A percentile compares a stretch with the other conserved stretches of the same genome.
Evolutionary conservation across 805 yeast species (phyloP).

Genomic region (Monosporozyma servazzii): DNA sequence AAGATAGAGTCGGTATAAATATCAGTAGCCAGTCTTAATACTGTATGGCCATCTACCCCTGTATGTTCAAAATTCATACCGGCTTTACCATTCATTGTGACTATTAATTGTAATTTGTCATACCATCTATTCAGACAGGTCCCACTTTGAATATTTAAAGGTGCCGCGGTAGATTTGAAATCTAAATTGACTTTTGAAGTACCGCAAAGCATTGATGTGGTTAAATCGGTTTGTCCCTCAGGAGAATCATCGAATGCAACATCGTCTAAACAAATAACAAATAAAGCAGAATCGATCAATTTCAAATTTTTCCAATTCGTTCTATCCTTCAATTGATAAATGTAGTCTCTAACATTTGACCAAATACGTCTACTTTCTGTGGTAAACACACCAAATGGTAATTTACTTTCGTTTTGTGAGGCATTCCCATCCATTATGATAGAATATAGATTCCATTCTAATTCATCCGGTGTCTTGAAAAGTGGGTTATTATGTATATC

Average conservation of each 20-base stretch:
- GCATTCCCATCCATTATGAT: constrained; percentile 61
- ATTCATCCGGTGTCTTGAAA: constrained; percentile 57
- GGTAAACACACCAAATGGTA: constrained; percentile 78
- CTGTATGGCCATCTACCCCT: constrained; percentile 94
- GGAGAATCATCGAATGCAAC: constrained; percentile 32
- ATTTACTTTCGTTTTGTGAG: neutral
- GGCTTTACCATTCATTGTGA: constrained; percentile 82
- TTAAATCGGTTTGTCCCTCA: constrained; percentile 51
- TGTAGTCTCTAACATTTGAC: constrained; percentile 61
- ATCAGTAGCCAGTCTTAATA: constrained; percentile 76
- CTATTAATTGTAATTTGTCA: constrained; percentile 80
- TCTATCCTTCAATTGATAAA: constrained; percentile 37
- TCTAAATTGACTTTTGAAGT: constrained; percentile 57
- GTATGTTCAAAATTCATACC: constrained; percentile 92
- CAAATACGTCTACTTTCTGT: constrained; percentile 84
- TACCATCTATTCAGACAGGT: constrained; percentile 94
- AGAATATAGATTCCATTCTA: constrained; percentile 63
- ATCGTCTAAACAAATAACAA: constrained; percentile 77
- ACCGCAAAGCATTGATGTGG: constrained; percentile 85
- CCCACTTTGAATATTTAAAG: constrained; percentile 74
- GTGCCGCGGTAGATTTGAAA: constrained; percentile 10
- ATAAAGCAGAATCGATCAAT: constrained; percentile 72
- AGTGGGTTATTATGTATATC: constrained; percentile 64
- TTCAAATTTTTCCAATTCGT: constrained; percentile 62
- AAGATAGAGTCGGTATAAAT: constrained; percentile 85